Conservation (phyloP, 768 basidiomycete species). For the Nevesoporus exiguus region DNA sequence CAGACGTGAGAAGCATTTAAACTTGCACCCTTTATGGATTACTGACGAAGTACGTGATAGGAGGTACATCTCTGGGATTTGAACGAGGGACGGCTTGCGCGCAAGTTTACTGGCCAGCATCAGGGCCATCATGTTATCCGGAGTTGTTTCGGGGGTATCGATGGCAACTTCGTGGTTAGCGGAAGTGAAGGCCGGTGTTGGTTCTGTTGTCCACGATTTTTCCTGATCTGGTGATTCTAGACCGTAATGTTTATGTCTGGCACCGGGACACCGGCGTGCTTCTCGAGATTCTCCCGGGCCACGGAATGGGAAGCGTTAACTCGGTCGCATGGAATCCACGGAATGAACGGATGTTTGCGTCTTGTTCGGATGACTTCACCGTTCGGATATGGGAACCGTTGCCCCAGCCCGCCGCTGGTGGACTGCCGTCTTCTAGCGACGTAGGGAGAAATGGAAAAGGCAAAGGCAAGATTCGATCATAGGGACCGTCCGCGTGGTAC, state of each 20-base stretch:
- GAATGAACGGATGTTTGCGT: constrained; percentile 90
- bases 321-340: constrained; percentile 95
- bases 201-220: background rate
- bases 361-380: constrained; percentile 89
- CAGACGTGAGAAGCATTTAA: constrained; percentile 58
- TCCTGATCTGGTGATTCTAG: constrained; percentile 40
- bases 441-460: constrained; percentile 48
- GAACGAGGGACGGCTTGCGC: constrained; percentile 59
- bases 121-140: constrained; percentile 85
- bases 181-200: constrained; percentile 84
- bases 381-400: constrained; percentile 83
- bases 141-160: constrained; percentile 89
- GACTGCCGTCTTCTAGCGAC: constrained; percentile 19
- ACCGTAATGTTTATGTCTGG: constrained; percentile 94
- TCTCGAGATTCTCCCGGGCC: constrained; percentile 86
- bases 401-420: constrained; percentile 20
- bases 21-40: background rate
- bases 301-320: constrained; percentile 89
- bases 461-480: constrained; percentile 60
- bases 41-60: constrained; percentile 39
- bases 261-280: constrained; percentile 80
- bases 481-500: constrained; percentile 23
- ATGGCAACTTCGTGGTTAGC: constrained; percentile 85
- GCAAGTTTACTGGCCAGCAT: constrained; percentile 82
- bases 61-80: constrained; percentile 90